These are phyloP conservation scores for Pontederia paniculata DNA, from an alignment of 176 grass and related monocot species.

Conservation along the genomic window DNA sequence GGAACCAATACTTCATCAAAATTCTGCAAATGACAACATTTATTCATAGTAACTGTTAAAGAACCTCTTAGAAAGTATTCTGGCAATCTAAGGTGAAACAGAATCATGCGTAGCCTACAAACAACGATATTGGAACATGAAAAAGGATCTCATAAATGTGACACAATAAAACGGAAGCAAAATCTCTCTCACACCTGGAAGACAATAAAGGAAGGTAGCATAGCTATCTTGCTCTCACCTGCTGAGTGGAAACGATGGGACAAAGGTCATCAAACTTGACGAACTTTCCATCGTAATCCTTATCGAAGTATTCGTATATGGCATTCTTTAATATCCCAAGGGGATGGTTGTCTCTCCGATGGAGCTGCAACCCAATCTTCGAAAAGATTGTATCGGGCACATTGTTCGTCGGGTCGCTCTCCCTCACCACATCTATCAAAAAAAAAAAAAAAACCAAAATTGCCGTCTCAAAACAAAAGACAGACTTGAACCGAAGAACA, in stretches of 20 bases:
- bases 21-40: constrained; percentile 44
- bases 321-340: constrained; percentile 91
- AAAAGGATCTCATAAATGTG: no score
- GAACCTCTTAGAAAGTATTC: no score
- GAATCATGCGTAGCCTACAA: no score
- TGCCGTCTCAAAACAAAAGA: background rate
- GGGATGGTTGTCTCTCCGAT: constrained; percentile 77
- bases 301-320: constrained; percentile 77
- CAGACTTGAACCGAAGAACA: background rate
- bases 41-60: no score
- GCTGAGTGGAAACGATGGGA: constrained; percentile 73
- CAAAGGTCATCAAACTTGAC: constrained; percentile 91
- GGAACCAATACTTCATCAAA: constrained; percentile 93
- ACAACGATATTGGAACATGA: no score
- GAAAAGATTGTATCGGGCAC: constrained; percentile 75
- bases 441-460: background rate
- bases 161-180: no score
- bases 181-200: no score
- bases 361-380: constrained; percentile 80
- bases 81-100: no score
- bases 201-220: background rate
- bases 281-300: constrained; percentile 46
- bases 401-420: constrained; percentile 76
- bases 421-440: constrained; percentile 71
- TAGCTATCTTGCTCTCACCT: constrained; percentile 37